Base-by-base conservation (phyloP, 495 filamentous ascomycete genomes). In the Neurospora cerealis region DNA sequence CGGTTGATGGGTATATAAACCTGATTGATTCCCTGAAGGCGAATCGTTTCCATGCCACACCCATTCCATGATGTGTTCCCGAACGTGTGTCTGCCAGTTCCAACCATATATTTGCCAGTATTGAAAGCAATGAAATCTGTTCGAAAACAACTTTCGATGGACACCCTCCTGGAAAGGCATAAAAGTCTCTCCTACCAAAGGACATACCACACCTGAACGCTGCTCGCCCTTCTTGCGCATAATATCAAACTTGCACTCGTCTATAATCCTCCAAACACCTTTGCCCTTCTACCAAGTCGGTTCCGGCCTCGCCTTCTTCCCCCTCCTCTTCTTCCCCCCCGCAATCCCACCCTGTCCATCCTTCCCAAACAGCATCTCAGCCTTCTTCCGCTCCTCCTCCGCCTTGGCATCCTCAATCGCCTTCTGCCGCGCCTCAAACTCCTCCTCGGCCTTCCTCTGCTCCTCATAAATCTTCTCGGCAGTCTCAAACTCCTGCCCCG, bases 401-500 rank as follows among this genome's bases (percentile, higher is more conserved):
- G 78, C 83, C 54, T 77, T 80, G 54, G 85, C 83, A 38, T 84
- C 85, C 54, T 78, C 80, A 24, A 85, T 75, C 17, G 82, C 81
- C 54, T 83, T 79, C 69, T 86, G 81, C 73, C 90, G 83, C 37
- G 83, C 91, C 71, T 89, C 88, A 72, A 92, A 89, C 76, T 92
- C 89, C 41, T 89, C 88, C 73, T 91, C 89, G 37, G 91, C 87
- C 69, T 82, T 81, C 75, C 87, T 86, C 76, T 90, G 89, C 77
- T 94, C 92, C n/a, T 90, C 89, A 69, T 93, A 87, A 71, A 97
- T 88, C 77, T 88, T 87, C 75, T 88, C 85, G 74, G 75, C 90
- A 79, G 72, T 87, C 78, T 82, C 85, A 84, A 77, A 89, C 70
- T 83, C 83, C 28, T 85, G 83, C 62, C 88, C 87, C 32, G 91